phyloP scores from a whole-genome alignment of 768 basidiomycete genomes.

The Leucogyrophana mollusca region DNA sequence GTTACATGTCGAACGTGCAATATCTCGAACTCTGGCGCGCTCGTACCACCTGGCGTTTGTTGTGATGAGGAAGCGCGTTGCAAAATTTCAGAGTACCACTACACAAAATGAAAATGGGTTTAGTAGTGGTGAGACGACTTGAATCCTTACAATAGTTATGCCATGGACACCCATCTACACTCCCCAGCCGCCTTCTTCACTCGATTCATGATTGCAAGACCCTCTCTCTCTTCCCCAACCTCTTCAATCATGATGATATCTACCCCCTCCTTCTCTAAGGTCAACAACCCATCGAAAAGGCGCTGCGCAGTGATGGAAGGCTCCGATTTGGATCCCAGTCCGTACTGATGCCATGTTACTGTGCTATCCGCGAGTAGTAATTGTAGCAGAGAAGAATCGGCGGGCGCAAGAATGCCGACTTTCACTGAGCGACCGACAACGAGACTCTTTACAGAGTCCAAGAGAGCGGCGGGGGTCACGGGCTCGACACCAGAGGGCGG shows the following conservation, averaged over 20 bases:
- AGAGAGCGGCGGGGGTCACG: slow-evolving; percentile 33
- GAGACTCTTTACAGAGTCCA: slow-evolving; percentile 40
- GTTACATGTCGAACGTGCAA: too few relatives aligned
- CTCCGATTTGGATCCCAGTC: slow-evolving; percentile 49
- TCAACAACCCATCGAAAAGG: slow-evolving; percentile 84
- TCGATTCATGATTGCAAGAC: slow-evolving; percentile 93
- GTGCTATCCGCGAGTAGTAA: slow-evolving; percentile 28
- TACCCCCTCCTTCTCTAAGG: slow-evolving; percentile 73
- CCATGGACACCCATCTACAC: slow-evolving; percentile 27
- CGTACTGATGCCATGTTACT: slow-evolving; percentile 57
- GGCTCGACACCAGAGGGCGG: slow-evolving; percentile 36
- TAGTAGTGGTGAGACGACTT: too few relatives aligned
- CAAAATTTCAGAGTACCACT: too few relatives aligned
- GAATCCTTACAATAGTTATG: slow-evolving; percentile 8
- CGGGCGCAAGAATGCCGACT: slow-evolving; percentile 69
- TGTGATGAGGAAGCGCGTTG: too few relatives aligned
- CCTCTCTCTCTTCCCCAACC: slow-evolving; percentile 75
- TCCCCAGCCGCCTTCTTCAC: slow-evolving; percentile 86
- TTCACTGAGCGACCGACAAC: slow-evolving; percentile 29
- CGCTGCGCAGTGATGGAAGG: slow-evolving; percentile 73
- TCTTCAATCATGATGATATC: slow-evolving; percentile 86
- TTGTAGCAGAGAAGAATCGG: slow-evolving; percentile 46
- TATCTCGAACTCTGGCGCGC: too few relatives aligned
- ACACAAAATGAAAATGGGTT: too few relatives aligned
- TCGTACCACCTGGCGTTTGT: too few relatives aligned